Base-by-base conservation (phyloP, 192 early-diverging fungal species). In the Thamnidium elegans region DNA sequence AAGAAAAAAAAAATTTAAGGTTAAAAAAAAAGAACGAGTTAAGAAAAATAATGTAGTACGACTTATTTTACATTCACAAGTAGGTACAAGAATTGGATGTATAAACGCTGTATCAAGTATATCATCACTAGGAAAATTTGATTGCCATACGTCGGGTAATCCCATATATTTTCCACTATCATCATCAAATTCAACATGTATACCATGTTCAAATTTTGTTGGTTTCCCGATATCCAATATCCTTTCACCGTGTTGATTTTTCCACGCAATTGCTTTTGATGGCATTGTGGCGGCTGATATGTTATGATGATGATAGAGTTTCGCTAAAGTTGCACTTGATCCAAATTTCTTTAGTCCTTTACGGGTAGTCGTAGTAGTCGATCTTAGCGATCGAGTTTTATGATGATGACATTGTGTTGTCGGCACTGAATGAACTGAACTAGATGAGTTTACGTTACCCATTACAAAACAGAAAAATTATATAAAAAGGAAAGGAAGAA, bases 101-200 rank as follows among this genome's bases (percentile, higher is more conserved):
- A 83, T 79, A 43, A 71, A 79, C 15, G 73, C 75, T 13, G 81
- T 83, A 58, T 83, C 71, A 7, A 83, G 54, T 4, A 80, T 70
- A 68, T 81, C 81, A 51, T 83, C 81, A 17, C 79, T 80, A 13
- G 77, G 79, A 13, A 83, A 62, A 11, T 62, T 74, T 26, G 70
- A 67, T 55, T 79, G 77, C 81, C 81, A 83, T 3, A 83, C 81
- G 51, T 83, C 81, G 13, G 81, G 81, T 30, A 83, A 64, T 10
- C 81, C 76, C 81, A 83, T 77, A 46, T 75, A 83, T 56, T 77
- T 80, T 26, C 79, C 77, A 39, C 69, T 73, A 34, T 77, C 65
- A 9, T 56, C 56, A 58, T 83, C 74, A 56, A 75, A 83, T 48
- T 80, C 81, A 17, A 83, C 81, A 68, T 83, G 81, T 52, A 83